Percentiles rank a stretch among this genome's conserved stretches.
These are phyloP conservation scores for Tulasnella calospora DNA, from an alignment of 768 basidiomycete species.

Conservation along the genomic window DNA sequence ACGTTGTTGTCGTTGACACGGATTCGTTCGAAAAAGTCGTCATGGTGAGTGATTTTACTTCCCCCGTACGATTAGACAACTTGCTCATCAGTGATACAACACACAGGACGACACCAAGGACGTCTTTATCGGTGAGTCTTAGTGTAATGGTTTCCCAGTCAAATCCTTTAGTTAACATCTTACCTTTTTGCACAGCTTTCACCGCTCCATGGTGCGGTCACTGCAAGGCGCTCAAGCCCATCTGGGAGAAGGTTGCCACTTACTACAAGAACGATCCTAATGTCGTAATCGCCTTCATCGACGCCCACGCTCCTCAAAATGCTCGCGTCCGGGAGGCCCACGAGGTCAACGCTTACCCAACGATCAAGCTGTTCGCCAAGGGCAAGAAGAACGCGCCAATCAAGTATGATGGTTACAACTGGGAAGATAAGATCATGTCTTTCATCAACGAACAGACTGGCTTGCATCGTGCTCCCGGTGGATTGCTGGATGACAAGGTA, in stretches of 20 bases:
- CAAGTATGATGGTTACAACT: constrained; percentile 64
- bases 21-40: constrained; percentile 73
- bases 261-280: constrained; percentile 73
- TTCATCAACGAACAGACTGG: constrained; percentile 87
- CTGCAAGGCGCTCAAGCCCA: constrained; percentile 87
- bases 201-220: constrained; percentile 61
- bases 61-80: not conserved
- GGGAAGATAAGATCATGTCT: constrained; percentile 66
- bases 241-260: constrained; percentile 79
- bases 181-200: constrained; percentile 34
- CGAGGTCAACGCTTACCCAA: constrained; percentile 77
- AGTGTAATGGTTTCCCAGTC: constrained; percentile 50
- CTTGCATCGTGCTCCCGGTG: constrained; percentile 74
- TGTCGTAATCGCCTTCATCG: constrained; percentile 84
- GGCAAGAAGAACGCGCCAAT: constrained; percentile 50
- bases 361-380: constrained; percentile 90
- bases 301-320: constrained; percentile 83
- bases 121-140: constrained; percentile 63
- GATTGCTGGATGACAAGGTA: constrained; percentile 60
- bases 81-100: not conserved
- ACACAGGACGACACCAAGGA: constrained; percentile 63
- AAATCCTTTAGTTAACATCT: not conserved
- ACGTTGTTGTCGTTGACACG: constrained; percentile 61
- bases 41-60: constrained; percentile 42
- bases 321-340: constrained; percentile 64